Percentiles rank a stretch among this genome's conserved stretches.
phyloP scores from a whole-genome alignment of 305 asterid genomes.

The Petunia hybrid region DNA sequence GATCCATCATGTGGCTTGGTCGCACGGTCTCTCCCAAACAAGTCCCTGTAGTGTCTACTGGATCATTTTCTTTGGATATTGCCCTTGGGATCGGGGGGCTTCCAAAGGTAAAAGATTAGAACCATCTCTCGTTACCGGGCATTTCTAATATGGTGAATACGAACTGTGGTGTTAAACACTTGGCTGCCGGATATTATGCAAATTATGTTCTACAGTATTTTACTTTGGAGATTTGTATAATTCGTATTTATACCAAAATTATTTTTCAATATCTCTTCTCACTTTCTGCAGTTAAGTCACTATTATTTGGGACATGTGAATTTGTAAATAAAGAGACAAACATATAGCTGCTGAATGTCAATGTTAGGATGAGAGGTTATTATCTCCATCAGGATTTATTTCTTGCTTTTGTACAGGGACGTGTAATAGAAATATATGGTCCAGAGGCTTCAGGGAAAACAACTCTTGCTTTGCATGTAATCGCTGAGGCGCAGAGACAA shows the following conservation, averaged over 20 bases:
- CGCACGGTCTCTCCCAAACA: conserved; percentile 60
- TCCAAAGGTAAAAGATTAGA: conserved; percentile 67
- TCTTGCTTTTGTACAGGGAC: conserved; percentile 61
- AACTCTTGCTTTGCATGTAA: conserved; percentile 86
- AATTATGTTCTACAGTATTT: neutral
- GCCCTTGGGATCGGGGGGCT: conserved; percentile 94
- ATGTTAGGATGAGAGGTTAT: conserved; percentile 22
- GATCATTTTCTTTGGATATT: conserved; percentile 83
- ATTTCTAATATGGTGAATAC: neutral
- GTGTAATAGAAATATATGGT: conserved; percentile 89
- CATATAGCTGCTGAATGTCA: neutral
- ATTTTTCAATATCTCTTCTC: neutral
- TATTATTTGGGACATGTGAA: neutral
- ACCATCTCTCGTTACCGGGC: neutral
- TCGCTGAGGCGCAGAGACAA: conserved; percentile 87
- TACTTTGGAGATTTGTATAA: neutral
- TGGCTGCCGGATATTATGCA: neutral
- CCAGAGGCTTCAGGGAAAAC: conserved; percentile 97
- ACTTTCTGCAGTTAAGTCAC: conserved; percentile 11
- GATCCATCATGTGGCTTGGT: conserved; percentile 98
- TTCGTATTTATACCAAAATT: neutral
- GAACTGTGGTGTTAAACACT: neutral
- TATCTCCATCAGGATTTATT: conserved; percentile 18
- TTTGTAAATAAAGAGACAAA: conserved; percentile 2
- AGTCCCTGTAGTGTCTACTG: conserved; percentile 90